Evolutionary conservation across 345 rosid species (phyloP).

Genomic region (Schrenkiella parvula): DNA sequence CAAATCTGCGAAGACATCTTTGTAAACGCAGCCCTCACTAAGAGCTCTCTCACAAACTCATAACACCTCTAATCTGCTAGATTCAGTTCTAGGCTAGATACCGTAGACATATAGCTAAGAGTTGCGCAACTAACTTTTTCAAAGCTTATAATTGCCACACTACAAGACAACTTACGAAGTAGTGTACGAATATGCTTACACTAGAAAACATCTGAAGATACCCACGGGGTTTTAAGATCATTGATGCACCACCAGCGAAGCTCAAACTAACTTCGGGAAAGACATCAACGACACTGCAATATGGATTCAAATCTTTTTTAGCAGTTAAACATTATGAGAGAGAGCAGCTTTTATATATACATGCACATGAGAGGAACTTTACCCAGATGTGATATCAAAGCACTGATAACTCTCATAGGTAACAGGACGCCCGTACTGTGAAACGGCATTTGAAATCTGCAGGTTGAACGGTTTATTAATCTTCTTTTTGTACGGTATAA

Average conservation of each 20-base stretch:
- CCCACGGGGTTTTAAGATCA: constrained; percentile 60
- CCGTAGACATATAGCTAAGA: background rate
- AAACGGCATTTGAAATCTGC: constrained; percentile 62
- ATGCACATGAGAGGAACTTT: constrained; percentile 24
- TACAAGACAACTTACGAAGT: background rate
- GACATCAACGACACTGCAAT: constrained; percentile 48
- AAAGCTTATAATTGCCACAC: background rate
- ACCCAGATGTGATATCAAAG: constrained; percentile 66
- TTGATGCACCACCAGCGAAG: constrained; percentile 80
- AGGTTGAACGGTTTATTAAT: constrained; percentile 7
- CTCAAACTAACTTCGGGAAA: constrained; percentile 85
- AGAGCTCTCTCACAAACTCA: background rate
- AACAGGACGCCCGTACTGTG: constrained; percentile 50
- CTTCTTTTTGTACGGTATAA: constrained; percentile 5
- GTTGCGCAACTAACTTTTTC: background rate
- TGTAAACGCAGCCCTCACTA: background rate
- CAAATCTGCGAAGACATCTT: too few species aligned
- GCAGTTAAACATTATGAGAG: constrained; percentile 1
- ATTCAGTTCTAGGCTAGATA: background rate
- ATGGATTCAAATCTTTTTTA: constrained; percentile 15
- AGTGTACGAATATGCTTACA: constrained; percentile 50
- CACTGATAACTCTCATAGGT: constrained; percentile 58
- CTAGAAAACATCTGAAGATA: constrained; percentile 70
- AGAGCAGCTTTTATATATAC: background rate
- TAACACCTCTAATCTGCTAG: background rate